Conservation (phyloP, 1,284 basidiomycete genomes). For the Microbotryum scabiosae region DNA sequence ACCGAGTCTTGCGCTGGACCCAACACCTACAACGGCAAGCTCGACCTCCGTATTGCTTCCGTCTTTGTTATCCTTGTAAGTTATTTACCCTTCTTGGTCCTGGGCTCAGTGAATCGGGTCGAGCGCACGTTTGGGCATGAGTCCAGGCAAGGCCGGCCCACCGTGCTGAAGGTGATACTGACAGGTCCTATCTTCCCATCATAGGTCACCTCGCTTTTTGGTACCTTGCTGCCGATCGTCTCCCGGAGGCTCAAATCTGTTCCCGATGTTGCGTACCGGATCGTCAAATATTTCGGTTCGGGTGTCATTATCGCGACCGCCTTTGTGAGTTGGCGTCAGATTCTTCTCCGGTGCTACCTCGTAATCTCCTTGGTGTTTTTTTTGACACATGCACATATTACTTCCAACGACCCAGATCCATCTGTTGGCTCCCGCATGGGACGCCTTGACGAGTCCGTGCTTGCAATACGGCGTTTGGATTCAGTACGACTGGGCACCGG, state of each 20-base stretch:
- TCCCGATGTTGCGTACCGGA: constrained; percentile 41
- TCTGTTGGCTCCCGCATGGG: constrained; percentile 63
- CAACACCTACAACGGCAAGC: constrained; percentile 21
- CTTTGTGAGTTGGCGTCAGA: constrained; percentile 26
- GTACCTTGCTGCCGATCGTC: constrained; percentile 4
- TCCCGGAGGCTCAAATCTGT: constrained; percentile 45
- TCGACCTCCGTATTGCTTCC: constrained; percentile 52
- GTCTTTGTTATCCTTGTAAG: constrained; percentile 72
- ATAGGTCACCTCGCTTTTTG: constrained; percentile 44
- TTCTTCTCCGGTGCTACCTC: no score
- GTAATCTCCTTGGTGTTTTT: no score
- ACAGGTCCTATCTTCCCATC: no score
- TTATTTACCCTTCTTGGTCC: not conserved
- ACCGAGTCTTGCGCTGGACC: constrained; percentile 3
- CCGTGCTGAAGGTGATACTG: no score
- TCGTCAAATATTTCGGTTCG: constrained; percentile 91
- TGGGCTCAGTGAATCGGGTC: no score
- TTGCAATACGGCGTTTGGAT: not conserved
- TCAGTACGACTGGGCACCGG: constrained; percentile 61
- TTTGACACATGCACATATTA: no score
- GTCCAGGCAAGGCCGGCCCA: no score
- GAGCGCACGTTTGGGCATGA: no score
- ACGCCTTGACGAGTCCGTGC: constrained; percentile 47
- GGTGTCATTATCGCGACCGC: constrained; percentile 65
- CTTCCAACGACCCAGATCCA: not conserved